A percentile compares a stretch with the other conserved stretches of the same genome.
Evolutionary conservation across 2,329 filamentous ascomycete species (phyloP).

Genomic region (Epichloe uncinata): DNA sequence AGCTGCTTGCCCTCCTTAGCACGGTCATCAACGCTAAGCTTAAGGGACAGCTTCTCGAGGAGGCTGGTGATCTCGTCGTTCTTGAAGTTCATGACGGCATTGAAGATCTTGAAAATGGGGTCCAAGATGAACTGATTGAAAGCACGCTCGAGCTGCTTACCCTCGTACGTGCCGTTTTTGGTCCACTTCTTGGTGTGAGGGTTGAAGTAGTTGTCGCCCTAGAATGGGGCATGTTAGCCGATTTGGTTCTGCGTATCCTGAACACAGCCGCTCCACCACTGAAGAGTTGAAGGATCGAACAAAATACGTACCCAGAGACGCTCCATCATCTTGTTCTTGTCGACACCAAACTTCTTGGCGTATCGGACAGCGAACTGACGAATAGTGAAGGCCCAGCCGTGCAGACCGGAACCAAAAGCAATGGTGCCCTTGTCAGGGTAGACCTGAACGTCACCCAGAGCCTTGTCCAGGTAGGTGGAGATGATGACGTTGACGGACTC

Average conservation of each 20-base stretch:
- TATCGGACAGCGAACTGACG: slow-evolving; percentile 93
- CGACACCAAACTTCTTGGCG: slow-evolving; percentile 99
- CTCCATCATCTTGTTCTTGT: slow-evolving; percentile 99
- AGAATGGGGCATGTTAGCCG: slow-evolving; percentile 10
- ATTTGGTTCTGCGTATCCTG: neutral
- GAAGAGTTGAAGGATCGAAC: neutral
- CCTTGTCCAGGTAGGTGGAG: slow-evolving; percentile 95
- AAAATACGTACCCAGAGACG: slow-evolving; percentile 72
- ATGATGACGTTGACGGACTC: slow-evolving; percentile 99
- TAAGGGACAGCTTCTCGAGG: slow-evolving; percentile 87
- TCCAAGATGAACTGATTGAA: slow-evolving; percentile 99
- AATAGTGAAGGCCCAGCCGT: slow-evolving; percentile 99
- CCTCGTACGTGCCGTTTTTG: slow-evolving; percentile 70
- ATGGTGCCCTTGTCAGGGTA: slow-evolving; percentile 97
- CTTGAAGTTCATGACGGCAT: slow-evolving; percentile 96
- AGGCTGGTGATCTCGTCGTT: slow-evolving; percentile 77
- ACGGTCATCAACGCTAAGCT: slow-evolving; percentile 75
- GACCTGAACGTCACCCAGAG: slow-evolving; percentile 94
- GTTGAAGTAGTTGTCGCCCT: slow-evolving; percentile 99
- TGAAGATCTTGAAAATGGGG: slow-evolving; percentile 99
- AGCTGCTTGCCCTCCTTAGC: slow-evolving; percentile 95
- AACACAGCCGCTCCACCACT: neutral
- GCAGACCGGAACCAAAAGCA: slow-evolving; percentile 97
- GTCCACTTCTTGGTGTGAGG: slow-evolving; percentile 99
- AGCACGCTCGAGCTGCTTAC: slow-evolving; percentile 86